Percentiles rank a stretch among this genome's conserved stretches.
phyloP scores from a whole-genome alignment of 306 rosid genomes.

The Cucurbita ficifolia region DNA sequence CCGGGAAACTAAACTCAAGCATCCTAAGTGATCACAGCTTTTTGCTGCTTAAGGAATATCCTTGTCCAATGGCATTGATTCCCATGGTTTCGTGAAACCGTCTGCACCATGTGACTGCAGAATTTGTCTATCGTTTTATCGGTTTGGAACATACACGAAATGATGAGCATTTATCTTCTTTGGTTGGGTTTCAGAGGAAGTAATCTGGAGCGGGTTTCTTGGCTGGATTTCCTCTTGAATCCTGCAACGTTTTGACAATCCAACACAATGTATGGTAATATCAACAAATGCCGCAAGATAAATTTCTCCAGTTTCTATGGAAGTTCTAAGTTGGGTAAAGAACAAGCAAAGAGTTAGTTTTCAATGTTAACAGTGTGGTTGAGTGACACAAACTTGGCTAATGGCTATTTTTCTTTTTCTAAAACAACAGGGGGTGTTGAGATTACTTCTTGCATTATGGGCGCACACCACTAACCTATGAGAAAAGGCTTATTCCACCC shows the following conservation, averaged over 20 bases:
- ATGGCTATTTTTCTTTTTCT: neutral
- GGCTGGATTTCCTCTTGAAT: constrained; percentile 80
- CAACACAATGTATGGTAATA: neutral
- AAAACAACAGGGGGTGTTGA: neutral
- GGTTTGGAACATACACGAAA: constrained; percentile 20
- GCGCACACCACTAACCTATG: neutral
- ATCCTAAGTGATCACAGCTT: constrained; percentile 17
- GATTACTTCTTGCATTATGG: neutral
- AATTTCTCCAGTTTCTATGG: neutral
- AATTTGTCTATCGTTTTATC: constrained; percentile 17
- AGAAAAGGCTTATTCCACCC: neutral
- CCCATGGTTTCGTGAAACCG: neutral
- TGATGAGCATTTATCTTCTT: neutral
- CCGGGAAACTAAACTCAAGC: constrained; percentile 23
- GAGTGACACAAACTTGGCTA: too few relatives aligned
- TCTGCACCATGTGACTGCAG: constrained; percentile 11
- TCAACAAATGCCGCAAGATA: neutral
- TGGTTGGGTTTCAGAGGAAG: constrained; percentile 39
- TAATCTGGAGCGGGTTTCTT: constrained; percentile 97
- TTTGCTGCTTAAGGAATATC: constrained; percentile 14
- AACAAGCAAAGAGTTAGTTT: neutral
- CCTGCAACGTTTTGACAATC: constrained; percentile 26
- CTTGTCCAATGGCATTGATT: constrained; percentile 10
- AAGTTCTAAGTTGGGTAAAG: neutral
- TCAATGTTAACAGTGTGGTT: too few relatives aligned